Evolutionary conservation across 495 filamentous ascomycete species (phyloP).

Genomic region (Cairneyella variabilis): DNA sequence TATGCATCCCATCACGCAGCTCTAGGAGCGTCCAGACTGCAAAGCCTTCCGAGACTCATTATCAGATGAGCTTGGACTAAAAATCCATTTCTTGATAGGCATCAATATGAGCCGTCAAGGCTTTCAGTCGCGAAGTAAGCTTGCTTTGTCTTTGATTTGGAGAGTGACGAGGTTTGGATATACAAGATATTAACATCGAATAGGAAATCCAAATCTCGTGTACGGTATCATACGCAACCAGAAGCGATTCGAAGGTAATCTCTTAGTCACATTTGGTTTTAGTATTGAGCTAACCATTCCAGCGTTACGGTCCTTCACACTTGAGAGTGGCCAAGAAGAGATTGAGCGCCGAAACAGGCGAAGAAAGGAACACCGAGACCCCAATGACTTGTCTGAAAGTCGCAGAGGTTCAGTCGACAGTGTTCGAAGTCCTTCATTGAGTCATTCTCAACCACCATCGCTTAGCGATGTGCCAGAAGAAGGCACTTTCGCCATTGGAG

Average conservation of each 20-base stretch:
- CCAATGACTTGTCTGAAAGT: conserved; percentile 39
- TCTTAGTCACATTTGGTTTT: background rate
- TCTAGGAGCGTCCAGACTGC: background rate
- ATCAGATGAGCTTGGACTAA: conserved; percentile 1
- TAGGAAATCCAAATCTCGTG: conserved; percentile 81
- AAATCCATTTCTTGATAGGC: background rate
- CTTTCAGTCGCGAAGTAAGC: conserved; percentile 17
- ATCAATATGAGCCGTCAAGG: conserved; percentile 16
- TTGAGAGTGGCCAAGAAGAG: conserved; percentile 93
- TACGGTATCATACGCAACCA: conserved; percentile 75
- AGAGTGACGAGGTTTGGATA: no score
- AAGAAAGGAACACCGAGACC: conserved; percentile 60
- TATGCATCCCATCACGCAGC: background rate
- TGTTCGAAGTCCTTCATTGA: conserved; percentile 57
- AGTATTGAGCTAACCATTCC: background rate
- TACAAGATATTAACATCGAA: background rate
- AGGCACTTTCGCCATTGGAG: conserved; percentile 83
- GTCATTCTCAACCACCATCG: conserved; percentile 52
- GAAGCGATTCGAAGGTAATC: conserved; percentile 66
- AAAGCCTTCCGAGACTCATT: background rate
- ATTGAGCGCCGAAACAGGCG: conserved; percentile 75
- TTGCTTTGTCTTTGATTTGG: background rate
- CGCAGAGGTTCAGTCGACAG: conserved; percentile 68
- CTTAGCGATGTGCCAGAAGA: conserved; percentile 81
- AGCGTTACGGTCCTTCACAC: conserved; percentile 82